Evolutionary conservation across 139 green algal species (phyloP).

Genomic region (Zygnema circumcarinatum): DNA sequence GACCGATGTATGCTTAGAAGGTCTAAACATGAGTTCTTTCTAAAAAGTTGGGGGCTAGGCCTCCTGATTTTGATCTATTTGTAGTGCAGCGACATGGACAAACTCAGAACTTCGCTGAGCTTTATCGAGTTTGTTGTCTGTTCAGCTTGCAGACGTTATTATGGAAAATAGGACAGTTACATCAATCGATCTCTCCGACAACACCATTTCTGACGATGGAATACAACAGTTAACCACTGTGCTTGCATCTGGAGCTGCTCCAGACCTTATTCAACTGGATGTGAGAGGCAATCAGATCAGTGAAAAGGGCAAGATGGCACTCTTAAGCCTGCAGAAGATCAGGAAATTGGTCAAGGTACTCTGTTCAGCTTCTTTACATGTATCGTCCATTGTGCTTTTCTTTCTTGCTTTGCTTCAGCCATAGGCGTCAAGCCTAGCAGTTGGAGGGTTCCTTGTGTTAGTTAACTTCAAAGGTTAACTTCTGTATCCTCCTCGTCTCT

Average conservation of each 20-base stretch:
- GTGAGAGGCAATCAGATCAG: conserved; percentile 43
- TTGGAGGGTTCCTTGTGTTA: too few relatives aligned
- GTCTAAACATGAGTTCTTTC: too few relatives aligned
- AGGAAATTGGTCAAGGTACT: conserved; percentile 46
- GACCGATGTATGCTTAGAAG: too few relatives aligned
- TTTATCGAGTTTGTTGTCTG: too few relatives aligned
- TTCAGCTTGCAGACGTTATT: conserved; percentile 39
- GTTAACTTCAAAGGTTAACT: too few relatives aligned
- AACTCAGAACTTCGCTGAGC: too few relatives aligned
- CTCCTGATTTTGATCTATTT: conserved; percentile 19
- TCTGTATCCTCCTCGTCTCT: too few relatives aligned
- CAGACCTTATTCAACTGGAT: conserved; percentile 54
- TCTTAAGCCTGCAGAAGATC: conserved; percentile 34
- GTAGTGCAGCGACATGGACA: too few relatives aligned
- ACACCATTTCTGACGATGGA: conserved; percentile 53
- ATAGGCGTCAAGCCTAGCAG: too few relatives aligned
- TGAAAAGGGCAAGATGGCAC: conserved; percentile 5
- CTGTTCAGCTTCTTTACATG: neutral
- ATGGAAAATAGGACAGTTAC: conserved; percentile 44
- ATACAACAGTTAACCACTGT: conserved; percentile 35
- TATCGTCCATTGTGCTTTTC: neutral
- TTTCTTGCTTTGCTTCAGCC: too few relatives aligned
- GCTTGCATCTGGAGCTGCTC: conserved; percentile 32
- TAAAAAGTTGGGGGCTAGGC: too few relatives aligned
- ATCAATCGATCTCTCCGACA: conserved; percentile 55